phyloP scores from a whole-genome alignment of 140 eudicot genomes.

The Stevia rebaudiana region DNA sequence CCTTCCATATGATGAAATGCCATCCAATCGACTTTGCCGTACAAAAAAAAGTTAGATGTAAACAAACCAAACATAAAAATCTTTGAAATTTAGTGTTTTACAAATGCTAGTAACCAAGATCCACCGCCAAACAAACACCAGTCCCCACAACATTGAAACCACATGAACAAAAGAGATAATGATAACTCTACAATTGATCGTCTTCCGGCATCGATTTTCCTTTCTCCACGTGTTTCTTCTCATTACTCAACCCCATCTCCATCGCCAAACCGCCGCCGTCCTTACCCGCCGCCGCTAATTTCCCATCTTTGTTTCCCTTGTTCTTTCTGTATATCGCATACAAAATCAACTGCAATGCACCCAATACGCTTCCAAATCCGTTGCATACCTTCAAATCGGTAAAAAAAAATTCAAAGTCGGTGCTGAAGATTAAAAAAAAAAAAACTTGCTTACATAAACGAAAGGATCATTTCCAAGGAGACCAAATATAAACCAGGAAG shows the following conservation, averaged over 20 bases:
- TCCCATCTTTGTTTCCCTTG: slow-evolving; percentile 36
- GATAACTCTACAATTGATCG: neutral
- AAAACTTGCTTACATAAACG: slow-evolving; percentile 39
- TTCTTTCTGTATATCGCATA: slow-evolving; percentile 58
- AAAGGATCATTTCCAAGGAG: slow-evolving; percentile 80
- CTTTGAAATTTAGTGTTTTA: neutral
- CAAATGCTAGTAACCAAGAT: neutral
- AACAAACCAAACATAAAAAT: too few species aligned
- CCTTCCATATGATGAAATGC: too few species aligned
- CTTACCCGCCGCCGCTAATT: neutral
- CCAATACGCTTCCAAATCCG: slow-evolving; percentile 73
- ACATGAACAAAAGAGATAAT: neutral
- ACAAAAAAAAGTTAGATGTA: too few species aligned
- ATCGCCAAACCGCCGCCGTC: slow-evolving; percentile 24
- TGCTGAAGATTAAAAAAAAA: neutral
- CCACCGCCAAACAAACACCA: neutral
- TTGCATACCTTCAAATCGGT: slow-evolving; percentile 57
- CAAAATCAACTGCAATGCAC: slow-evolving; percentile 66
- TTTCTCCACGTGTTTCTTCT: slow-evolving; percentile 2
- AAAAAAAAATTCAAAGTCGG: neutral
- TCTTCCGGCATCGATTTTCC: neutral
- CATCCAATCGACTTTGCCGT: too few species aligned
- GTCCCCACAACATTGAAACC: neutral
- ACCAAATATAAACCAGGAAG: slow-evolving; percentile 90
- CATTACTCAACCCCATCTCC: slow-evolving; percentile 39